phyloP scores from a whole-genome alignment of 331 rosid species.

The Pyrus hybrid region DNA sequence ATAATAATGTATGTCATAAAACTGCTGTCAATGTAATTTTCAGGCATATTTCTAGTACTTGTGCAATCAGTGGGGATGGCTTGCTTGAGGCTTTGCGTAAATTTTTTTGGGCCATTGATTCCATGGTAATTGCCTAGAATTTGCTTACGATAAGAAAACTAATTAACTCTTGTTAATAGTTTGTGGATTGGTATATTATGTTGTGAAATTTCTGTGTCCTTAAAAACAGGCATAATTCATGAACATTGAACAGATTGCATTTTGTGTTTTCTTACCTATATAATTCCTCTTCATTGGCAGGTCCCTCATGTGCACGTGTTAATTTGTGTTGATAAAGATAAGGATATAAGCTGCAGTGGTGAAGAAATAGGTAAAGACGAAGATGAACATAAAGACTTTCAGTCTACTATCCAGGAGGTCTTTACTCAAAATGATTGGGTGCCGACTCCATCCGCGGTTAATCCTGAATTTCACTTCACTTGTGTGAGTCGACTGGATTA shows the following conservation, averaged over 20 bases:
- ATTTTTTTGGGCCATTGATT: not conserved
- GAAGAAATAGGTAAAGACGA: no score
- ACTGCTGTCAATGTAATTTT: not conserved
- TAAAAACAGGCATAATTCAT: not conserved
- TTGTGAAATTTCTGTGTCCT: no score
- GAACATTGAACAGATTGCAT: not conserved
- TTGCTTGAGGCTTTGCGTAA: not conserved
- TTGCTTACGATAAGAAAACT: not conserved
- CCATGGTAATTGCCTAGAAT: not conserved
- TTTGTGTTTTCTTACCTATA: not conserved
- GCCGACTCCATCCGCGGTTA: not conserved
- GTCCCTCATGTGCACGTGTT: not conserved
- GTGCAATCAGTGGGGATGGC: not conserved
- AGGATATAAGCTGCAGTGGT: no score
- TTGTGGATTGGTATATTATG: not conserved
- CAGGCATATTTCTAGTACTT: not conserved
- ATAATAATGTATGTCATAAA: not conserved
- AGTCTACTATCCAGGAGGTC: not conserved
- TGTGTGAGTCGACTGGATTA: not conserved
- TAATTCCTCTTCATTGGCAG: not conserved
- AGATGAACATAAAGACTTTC: not conserved
- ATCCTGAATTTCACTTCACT: not conserved
- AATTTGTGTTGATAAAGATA: not conserved
- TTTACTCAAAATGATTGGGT: not conserved
- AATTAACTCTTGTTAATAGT: not conserved